phyloP scores from a whole-genome alignment of 768 basidiomycete species.

The Lenzites betulinus region DNA sequence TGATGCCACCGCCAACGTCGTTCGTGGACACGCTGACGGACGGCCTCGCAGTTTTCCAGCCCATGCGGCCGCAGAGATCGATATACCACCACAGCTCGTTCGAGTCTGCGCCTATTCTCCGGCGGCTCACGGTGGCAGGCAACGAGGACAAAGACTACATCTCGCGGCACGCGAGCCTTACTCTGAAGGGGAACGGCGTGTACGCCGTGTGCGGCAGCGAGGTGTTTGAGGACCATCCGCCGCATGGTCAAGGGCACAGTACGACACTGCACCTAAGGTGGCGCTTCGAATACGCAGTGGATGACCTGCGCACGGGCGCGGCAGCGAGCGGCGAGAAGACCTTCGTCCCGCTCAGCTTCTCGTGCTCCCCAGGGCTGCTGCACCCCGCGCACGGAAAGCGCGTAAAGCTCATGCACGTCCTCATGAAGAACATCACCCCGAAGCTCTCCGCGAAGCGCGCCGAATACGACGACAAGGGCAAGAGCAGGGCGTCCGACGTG shows the following conservation, averaged over 20 bases:
- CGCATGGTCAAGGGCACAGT: neutral
- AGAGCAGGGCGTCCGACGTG: too few species aligned
- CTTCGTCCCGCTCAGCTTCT: constrained; percentile 71
- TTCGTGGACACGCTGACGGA: constrained; percentile 38
- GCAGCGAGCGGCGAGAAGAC: constrained; percentile 59
- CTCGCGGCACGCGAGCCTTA: constrained; percentile 72
- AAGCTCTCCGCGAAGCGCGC: constrained; percentile 57
- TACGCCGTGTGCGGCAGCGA: constrained; percentile 76
- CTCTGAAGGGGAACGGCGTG: constrained; percentile 69
- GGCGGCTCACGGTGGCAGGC: constrained; percentile 65
- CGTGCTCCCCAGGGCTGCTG: constrained; percentile 69
- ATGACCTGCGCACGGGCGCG: constrained; percentile 50
- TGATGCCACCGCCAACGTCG: constrained; percentile 24
- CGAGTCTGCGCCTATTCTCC: constrained; percentile 66
- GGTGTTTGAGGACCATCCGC: constrained; percentile 30
- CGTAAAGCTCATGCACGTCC: constrained; percentile 63
- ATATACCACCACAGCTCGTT: constrained; percentile 66
- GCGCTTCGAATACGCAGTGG: constrained; percentile 81
- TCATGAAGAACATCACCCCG: constrained; percentile 68
- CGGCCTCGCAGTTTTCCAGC: constrained; percentile 67
- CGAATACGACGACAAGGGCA: constrained; percentile 39
- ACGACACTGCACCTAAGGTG: constrained; percentile 52
- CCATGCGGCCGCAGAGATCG: constrained; percentile 57
- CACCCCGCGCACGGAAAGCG: constrained; percentile 62
- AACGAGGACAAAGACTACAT: constrained; percentile 75